A percentile compares a stretch with the other conserved stretches of the same genome.
phyloP scores from a whole-genome alignment of 1,284 basidiomycete species.

The Takashimella koratensis region DNA sequence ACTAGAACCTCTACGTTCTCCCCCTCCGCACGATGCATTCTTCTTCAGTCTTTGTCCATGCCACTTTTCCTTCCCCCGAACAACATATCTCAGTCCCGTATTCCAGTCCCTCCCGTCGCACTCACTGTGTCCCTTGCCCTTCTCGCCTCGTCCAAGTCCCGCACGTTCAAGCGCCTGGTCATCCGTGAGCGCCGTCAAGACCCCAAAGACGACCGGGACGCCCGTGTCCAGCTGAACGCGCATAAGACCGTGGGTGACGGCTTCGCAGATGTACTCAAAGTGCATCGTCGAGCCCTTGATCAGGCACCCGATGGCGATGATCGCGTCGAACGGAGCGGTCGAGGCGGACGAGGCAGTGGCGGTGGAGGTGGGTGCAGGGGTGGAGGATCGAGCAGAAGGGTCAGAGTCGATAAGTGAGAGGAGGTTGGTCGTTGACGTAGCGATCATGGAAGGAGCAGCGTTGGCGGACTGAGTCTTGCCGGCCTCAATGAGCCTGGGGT shows the following conservation, averaged over 20 bases:
- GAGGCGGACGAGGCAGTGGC: slow-evolving; percentile 53
- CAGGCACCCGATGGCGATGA: slow-evolving; percentile 94
- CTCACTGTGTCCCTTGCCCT: slow-evolving; percentile 51
- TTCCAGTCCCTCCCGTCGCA: too few species aligned
- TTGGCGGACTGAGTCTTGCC: slow-evolving; percentile 44
- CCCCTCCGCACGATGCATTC: neutral
- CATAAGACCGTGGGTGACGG: slow-evolving; percentile 90
- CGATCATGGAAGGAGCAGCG: slow-evolving; percentile 44
- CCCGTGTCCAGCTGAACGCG: slow-evolving; percentile 86
- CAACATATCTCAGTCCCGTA: too few species aligned
- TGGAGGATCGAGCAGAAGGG: slow-evolving; percentile 43
- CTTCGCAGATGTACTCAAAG: slow-evolving; percentile 97
- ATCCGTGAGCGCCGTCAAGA: slow-evolving; percentile 87
- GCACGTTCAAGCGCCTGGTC: slow-evolving; percentile 92
- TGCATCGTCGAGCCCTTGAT: slow-evolving; percentile 98
- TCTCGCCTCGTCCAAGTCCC: slow-evolving; percentile 58
- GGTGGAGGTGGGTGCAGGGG: slow-evolving; percentile 41
- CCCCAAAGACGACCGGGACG: slow-evolving; percentile 94
- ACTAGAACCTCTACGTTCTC: neutral
- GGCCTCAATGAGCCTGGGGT: slow-evolving; percentile 43
- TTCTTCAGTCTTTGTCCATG: neutral
- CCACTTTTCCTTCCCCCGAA: neutral
- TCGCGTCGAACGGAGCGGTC: slow-evolving; percentile 78
- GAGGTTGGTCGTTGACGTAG: slow-evolving; percentile 41
- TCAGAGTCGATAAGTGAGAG: slow-evolving; percentile 67